These are phyloP conservation scores for Termitomyces sp. DNA, from an alignment of 768 basidiomycete species.

Conservation along the genomic window DNA sequence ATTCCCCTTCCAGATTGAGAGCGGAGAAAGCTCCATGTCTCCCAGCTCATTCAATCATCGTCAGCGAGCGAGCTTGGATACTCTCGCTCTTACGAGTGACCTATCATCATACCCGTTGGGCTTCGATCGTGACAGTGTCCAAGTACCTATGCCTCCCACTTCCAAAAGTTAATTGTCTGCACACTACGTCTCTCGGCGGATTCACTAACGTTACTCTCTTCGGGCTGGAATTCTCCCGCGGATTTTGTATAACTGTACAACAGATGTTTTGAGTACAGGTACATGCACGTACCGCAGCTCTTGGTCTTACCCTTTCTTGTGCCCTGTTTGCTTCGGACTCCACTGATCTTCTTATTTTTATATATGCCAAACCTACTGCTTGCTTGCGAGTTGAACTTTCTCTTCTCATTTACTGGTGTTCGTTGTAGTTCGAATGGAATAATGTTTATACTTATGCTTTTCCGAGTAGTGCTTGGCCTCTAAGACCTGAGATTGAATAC, in stretches of 20 bases:
- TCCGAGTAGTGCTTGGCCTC: background rate
- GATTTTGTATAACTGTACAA: constrained; percentile 19
- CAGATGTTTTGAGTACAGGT: constrained; percentile 11
- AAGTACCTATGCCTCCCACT: constrained; percentile 22
- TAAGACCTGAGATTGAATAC: background rate
- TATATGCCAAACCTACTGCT: constrained; percentile 1
- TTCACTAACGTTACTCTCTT: constrained; percentile 6
- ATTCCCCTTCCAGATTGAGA: constrained; percentile 85
- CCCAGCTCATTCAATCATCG: constrained; percentile 41
- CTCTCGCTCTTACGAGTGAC: constrained; percentile 79
- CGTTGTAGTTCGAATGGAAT: constrained; percentile 7
- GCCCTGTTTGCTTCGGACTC: background rate
- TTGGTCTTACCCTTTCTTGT: constrained; percentile 3
- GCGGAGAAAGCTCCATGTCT: constrained; percentile 39
- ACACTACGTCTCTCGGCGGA: constrained; percentile 1
- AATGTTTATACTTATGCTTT: constrained; percentile 7
- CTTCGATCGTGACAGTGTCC: constrained; percentile 54
- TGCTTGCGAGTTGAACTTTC: constrained; percentile 10
- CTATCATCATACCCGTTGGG: constrained; percentile 80
- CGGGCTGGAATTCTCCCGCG: constrained; percentile 13
- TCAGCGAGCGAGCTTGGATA: constrained; percentile 81
- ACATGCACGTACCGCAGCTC: constrained; percentile 3
- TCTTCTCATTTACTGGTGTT: background rate
- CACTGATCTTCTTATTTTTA: constrained; percentile 4
- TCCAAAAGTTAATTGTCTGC: constrained; percentile 16